A percentile compares a stretch with the other conserved stretches of the same genome.
These are phyloP conservation scores for Ophiocordyceps camponoti-floridani DNA, from an alignment of 2,329 filamentous ascomycete genomes.

Conservation along the genomic window DNA sequence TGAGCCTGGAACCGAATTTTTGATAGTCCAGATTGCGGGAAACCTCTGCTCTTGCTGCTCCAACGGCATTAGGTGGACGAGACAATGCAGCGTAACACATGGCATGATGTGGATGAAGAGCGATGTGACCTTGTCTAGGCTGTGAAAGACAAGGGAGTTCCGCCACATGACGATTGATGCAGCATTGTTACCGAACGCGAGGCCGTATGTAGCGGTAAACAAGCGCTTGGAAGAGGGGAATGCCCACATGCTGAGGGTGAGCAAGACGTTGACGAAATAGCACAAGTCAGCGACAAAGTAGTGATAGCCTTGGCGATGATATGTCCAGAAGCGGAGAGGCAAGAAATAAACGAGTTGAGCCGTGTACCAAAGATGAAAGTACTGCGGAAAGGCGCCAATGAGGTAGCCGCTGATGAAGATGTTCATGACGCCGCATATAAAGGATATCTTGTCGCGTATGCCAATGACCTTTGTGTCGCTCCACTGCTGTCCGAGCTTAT, in stretches of 20 bases:
- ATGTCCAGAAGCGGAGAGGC: constrained; percentile 85
- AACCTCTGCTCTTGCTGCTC: constrained; percentile 52
- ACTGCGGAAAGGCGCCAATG: constrained; percentile 68
- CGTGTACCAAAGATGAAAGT: constrained; percentile 89
- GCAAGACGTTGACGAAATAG: constrained; percentile 90
- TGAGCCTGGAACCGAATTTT: constrained; percentile 46
- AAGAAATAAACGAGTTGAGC: constrained; percentile 82
- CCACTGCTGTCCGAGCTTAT: constrained; percentile 71
- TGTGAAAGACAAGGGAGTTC: constrained; percentile 96
- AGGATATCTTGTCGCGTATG: constrained; percentile 80
- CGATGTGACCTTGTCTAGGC: constrained; percentile 92
- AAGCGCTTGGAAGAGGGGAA: constrained; percentile 83
- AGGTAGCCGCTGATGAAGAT: constrained; percentile 94
- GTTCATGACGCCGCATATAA: constrained; percentile 91
- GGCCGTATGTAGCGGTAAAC: constrained; percentile 80
- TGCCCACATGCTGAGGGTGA: constrained; percentile 69
- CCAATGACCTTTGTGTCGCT: constrained; percentile 81
- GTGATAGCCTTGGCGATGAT: constrained; percentile 81
- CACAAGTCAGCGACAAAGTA: constrained; percentile 96
- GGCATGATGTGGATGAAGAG: constrained; percentile 99
- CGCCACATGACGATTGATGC: constrained; percentile 98
- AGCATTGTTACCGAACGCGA: constrained; percentile 92
- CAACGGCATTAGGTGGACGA: constrained; percentile 63
- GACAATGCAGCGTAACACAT: constrained; percentile 77
- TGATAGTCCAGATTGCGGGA: constrained; percentile 73